Evolutionary conservation across 2,329 filamentous ascomycete genomes (phyloP).

Genomic region (Tolypocladium tundrense): DNA sequence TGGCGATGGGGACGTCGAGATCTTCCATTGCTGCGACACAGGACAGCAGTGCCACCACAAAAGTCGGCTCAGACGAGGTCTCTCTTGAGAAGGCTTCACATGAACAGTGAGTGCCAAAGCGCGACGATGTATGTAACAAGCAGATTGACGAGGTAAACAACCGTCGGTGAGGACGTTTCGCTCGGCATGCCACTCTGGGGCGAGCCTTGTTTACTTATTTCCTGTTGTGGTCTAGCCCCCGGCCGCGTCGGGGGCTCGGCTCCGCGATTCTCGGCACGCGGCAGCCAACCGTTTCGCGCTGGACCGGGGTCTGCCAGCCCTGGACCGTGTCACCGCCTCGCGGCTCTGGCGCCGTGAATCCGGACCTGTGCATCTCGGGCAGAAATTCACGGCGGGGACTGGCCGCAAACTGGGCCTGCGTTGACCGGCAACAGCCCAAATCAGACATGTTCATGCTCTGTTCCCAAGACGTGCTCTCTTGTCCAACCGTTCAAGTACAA

Average conservation of each 20-base stretch:
- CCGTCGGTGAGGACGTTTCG: neutral
- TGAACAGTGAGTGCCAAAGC: neutral
- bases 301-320: neutral
- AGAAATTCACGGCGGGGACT: neutral
- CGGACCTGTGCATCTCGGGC: neutral
- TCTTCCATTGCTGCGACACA: slow-evolving; percentile 19
- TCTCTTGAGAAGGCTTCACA: neutral
- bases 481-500: too few relatives aligned
- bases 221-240: slow-evolving; percentile 27
- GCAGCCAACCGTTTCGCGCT: slow-evolving; percentile 15
- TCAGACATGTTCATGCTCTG: neutral
- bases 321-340: neutral
- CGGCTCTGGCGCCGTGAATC: slow-evolving; percentile 10
- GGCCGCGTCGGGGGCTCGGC: slow-evolving; percentile 9
- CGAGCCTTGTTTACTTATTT: slow-evolving; percentile 35
- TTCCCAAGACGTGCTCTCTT: neutral
- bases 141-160: neutral
- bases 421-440: neutral
- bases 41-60: neutral
- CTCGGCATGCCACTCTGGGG: neutral
- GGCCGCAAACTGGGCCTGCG: neutral
- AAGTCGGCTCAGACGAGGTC: neutral
- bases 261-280: slow-evolving; percentile 12
- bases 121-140: neutral
- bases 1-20: slow-evolving; percentile 41